Evolutionary conservation across 2,329 filamentous ascomycete genomes (phyloP), one percentile per base, ranked within the genome.

Genomic region (Cercospora canescens): DNA sequence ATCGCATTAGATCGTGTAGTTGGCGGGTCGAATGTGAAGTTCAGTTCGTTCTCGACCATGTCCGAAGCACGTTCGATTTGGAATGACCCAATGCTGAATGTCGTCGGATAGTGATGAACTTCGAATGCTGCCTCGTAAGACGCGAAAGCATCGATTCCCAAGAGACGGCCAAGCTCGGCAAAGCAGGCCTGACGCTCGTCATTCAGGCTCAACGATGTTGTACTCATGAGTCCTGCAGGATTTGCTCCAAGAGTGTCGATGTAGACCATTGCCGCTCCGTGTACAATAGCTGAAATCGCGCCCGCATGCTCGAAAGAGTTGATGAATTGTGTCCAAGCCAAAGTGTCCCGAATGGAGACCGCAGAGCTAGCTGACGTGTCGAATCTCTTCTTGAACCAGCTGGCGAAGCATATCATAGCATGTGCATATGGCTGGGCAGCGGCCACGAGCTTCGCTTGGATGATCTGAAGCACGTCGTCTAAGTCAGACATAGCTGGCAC

Each of bases 191-290:
- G 82, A 60, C 94, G 87, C 74, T 97, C 92, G 9, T 86, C 81
- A 4, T 88, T 82, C 67, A 98, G 87, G 26, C 88, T 88, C 45
- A 89, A 85, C 0, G 89, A 82, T 45, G 91, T 89, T 7, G 90
- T 88, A 0, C 92, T 89, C 60, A 97, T 84, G 69, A 97, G 84
- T 0, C 93, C 94, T 6, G 95, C 94, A 14, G 96, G 95, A 74
- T 98, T 98, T 7, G 95, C 95, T 35, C 95, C 95, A 16, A 99
- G 86, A 1, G 93, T 95, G 76, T 99, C 96, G 65, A 99, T 91
- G 74, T 96, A 99, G 1, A 99, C 94, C 79, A 97, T 94, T 1
- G 94, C 91, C 34, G 95, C 95, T 67, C 96, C 95, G 74, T 99
- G 94, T 2, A 97, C 80, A 14, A 91, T 79, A 14, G 82, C 74